Conservation (phyloP, 805 yeast species). For the Clavispora carvajalis region DNA sequence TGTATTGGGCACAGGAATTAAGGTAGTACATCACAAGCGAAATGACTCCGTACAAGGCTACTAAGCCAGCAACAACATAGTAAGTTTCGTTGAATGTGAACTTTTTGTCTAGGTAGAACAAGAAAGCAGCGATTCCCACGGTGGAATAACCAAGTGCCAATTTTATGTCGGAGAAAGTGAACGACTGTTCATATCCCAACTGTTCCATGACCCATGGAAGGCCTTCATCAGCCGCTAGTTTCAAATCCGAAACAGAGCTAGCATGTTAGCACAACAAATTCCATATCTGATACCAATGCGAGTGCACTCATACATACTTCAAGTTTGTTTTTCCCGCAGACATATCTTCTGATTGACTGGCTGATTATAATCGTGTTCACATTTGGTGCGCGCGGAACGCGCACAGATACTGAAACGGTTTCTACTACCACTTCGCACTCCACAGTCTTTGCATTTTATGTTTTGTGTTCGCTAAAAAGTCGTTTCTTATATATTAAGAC, state of each 20-base stretch:
- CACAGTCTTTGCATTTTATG: neutral
- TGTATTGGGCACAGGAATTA: slow-evolving; percentile 30
- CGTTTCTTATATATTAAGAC: neutral
- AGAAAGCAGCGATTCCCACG: slow-evolving; percentile 40
- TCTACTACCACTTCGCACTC: neutral
- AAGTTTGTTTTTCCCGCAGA: slow-evolving; percentile 16
- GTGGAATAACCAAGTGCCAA: slow-evolving; percentile 45
- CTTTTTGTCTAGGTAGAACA: slow-evolving; percentile 47
- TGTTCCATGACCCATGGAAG: slow-evolving; percentile 36
- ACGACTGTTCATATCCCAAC: slow-evolving; percentile 46
- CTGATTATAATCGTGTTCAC: neutral
- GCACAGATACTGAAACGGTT: neutral
- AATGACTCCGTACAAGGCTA: slow-evolving; percentile 33
- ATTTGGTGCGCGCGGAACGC: neutral
- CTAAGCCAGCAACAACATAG: slow-evolving; percentile 27
- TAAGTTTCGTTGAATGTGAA: slow-evolving; percentile 38
- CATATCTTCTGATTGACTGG: slow-evolving; percentile 2
- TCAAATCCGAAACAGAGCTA: slow-evolving; percentile 44
- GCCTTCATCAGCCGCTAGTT: slow-evolving; percentile 46
- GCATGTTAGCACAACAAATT: slow-evolving; percentile 3
- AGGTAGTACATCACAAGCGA: slow-evolving; percentile 31
- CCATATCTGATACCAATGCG: neutral
- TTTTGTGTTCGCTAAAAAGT: neutral
- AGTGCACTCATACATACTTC: slow-evolving; percentile 16
- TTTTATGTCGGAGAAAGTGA: slow-evolving; percentile 40